Evolutionary conservation across 1,284 basidiomycete species (phyloP).

Genomic region (Serendipita sp.): DNA sequence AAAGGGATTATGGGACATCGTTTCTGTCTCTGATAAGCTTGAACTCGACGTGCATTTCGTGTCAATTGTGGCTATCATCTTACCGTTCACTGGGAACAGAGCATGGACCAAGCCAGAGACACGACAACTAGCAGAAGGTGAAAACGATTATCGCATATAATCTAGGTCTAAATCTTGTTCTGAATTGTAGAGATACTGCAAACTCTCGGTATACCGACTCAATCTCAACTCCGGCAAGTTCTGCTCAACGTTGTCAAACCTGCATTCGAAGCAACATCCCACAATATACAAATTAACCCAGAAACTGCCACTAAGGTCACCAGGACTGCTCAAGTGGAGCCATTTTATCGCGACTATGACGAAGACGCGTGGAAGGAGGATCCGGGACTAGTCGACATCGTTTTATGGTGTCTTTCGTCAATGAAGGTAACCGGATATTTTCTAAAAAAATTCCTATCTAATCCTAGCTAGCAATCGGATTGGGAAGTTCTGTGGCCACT

Average conservation of each 20-base stretch:
- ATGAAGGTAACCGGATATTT: not conserved
- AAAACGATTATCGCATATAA: not conserved
- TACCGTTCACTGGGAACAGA: not conserved
- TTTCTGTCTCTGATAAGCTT: not conserved
- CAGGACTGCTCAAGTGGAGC: not conserved
- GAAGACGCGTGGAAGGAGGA: not conserved
- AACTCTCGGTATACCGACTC: not conserved
- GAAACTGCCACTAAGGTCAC: not conserved
- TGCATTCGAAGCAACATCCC: not conserved
- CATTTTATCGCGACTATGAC: not conserved
- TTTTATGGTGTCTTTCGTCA: not conserved
- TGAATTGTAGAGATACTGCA: not conserved
- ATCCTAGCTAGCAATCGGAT: not conserved
- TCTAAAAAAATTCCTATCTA: not conserved
- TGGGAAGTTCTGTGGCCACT: not conserved
- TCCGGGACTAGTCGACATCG: not conserved
- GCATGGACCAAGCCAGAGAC: not conserved
- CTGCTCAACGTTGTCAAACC: not conserved
- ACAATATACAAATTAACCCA: not conserved
- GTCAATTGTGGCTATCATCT: not conserved
- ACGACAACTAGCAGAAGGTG: not conserved
- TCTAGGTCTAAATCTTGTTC: not conserved
- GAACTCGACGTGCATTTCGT: not conserved
- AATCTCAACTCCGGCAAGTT: not conserved
- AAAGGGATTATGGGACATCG: not conserved